Conservation (phyloP, 2,329 filamentous ascomycete species). For the Rhytidhysteron rufulum region DNA sequence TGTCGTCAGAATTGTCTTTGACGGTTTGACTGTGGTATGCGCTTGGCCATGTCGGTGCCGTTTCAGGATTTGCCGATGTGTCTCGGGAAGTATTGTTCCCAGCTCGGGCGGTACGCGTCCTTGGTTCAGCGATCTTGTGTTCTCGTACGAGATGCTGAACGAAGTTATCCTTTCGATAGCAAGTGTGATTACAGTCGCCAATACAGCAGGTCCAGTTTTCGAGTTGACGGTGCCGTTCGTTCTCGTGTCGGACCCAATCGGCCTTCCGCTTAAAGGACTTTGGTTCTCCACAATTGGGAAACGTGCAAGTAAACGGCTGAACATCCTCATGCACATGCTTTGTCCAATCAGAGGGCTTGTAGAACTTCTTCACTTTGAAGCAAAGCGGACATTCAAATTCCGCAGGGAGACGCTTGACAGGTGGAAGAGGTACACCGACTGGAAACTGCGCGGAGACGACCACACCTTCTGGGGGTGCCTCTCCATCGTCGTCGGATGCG, state of each 20-base stretch:
- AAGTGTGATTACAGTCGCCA: slow-evolving; percentile 74
- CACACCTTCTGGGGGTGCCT: slow-evolving; percentile 62
- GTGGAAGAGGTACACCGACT: slow-evolving; percentile 74
- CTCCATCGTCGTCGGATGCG: slow-evolving; percentile 61
- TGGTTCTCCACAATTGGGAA: slow-evolving; percentile 73
- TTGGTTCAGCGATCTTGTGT: slow-evolving; percentile 81
- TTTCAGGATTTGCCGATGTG: slow-evolving; percentile 17
- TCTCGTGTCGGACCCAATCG: slow-evolving; percentile 93
- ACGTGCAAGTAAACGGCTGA: slow-evolving; percentile 90
- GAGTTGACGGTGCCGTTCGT: slow-evolving; percentile 81
- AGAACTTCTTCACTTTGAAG: slow-evolving; percentile 78
- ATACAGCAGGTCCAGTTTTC: slow-evolving; percentile 89
- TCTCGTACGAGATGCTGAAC: slow-evolving; percentile 88
- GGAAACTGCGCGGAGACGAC: slow-evolving; percentile 74
- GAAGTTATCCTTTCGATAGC: slow-evolving; percentile 88
- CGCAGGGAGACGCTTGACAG: slow-evolving; percentile 71
- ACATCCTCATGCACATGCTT: slow-evolving; percentile 95
- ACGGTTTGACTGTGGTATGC: neutral
- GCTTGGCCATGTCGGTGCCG: slow-evolving; percentile 14
- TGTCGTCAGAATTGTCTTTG: slow-evolving; percentile 48
- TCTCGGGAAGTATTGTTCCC: slow-evolving; percentile 26
- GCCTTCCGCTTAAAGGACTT: slow-evolving; percentile 95
- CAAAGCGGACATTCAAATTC: slow-evolving; percentile 89
- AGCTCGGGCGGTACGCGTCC: slow-evolving; percentile 61
- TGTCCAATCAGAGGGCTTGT: slow-evolving; percentile 93